Base-by-base conservation (phyloP, 129 eudicot species). In the Chrysanthemum makinoi region DNA sequence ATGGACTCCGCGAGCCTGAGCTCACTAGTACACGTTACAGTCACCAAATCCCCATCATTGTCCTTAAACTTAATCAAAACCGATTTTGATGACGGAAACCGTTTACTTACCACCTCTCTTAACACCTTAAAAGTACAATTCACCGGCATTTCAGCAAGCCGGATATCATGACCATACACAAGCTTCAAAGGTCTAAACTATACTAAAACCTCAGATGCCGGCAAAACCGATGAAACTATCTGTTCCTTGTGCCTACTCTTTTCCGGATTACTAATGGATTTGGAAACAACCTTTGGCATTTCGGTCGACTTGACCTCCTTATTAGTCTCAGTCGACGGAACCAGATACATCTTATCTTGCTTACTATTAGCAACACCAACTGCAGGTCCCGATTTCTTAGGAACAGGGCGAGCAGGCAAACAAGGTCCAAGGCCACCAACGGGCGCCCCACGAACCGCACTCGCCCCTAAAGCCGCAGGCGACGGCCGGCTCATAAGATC, bases 391-490 rank as follows among this genome's bases (percentile, higher is more conserved):
- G 46, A 2, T 39, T 39, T 39, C 46, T 39, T 39, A 58, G 63
- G 15, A 58, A 58, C n/a, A 58, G 63, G 2, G 1, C 63, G 35
- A 20, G 63, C 63, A 58, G 63, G 63, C 63, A 58, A 58, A 58
- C 30, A 18, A 9, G 63, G 15, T 58, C 63, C 63, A 20, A 18
- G 63, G 13, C 35, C 35, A 20, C 35, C 63, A 58, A 58, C 13
- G 26, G 63, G 63, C 18, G 35, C 35, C 63, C 63, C 63, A 58
- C 35, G 63, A 39, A 39, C 87, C 15, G 85, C 74, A 2, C 86
- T 74, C 20, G 83, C n/a, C 26, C 83, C 91, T 49, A 58, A 14
- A 0, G 63, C 66, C 7, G 47, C 66, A 62, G 66, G 48, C 33
- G 66, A 62, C 30, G 46, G 66, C 18, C 48, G 66, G 66, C 66